phyloP scores from a whole-genome alignment of 2,329 filamentous ascomycete species.

The Thermoascus crustaceus region DNA sequence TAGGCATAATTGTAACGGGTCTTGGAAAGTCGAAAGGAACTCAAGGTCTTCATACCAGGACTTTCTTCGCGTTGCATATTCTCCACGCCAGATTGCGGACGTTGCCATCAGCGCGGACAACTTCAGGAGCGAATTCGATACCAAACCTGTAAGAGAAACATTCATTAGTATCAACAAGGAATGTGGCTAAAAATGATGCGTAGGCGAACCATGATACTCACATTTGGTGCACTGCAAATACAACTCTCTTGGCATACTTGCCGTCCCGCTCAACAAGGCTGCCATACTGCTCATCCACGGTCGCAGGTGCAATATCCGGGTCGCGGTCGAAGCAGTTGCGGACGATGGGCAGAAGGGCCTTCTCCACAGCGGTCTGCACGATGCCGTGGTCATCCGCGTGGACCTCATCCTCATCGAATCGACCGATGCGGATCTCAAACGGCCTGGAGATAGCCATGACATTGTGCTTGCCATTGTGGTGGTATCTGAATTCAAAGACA shows the following conservation, averaged over 20 bases:
- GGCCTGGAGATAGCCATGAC: slow-evolving; percentile 91
- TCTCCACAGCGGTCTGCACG: slow-evolving; percentile 64
- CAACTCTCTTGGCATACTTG: slow-evolving; percentile 82
- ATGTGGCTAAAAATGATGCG: not conserved
- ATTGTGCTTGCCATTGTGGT: slow-evolving; percentile 85
- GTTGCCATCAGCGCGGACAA: slow-evolving; percentile 85
- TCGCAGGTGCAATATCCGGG: slow-evolving; percentile 78
- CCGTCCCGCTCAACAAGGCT: slow-evolving; percentile 74
- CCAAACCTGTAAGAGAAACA: slow-evolving; percentile 53
- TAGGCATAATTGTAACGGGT: not conserved
- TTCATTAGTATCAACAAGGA: slow-evolving; percentile 10
- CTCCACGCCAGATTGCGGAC: slow-evolving; percentile 88
- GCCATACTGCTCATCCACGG: slow-evolving; percentile 74
- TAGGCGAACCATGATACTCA: slow-evolving; percentile 33
- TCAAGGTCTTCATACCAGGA: slow-evolving; percentile 57
- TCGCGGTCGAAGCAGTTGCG: slow-evolving; percentile 90
- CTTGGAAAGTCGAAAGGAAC: slow-evolving; percentile 5
- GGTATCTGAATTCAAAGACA: slow-evolving; percentile 93
- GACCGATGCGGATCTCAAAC: slow-evolving; percentile 78
- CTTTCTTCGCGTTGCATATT: slow-evolving; percentile 91
- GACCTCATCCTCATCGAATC: slow-evolving; percentile 67
- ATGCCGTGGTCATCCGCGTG: slow-evolving; percentile 51
- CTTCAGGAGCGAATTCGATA: slow-evolving; percentile 86
- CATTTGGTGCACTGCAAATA: slow-evolving; percentile 93
- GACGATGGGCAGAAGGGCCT: slow-evolving; percentile 70